Conservation (phyloP, 441 rosid species). For the Macaranga tanarius region DNA sequence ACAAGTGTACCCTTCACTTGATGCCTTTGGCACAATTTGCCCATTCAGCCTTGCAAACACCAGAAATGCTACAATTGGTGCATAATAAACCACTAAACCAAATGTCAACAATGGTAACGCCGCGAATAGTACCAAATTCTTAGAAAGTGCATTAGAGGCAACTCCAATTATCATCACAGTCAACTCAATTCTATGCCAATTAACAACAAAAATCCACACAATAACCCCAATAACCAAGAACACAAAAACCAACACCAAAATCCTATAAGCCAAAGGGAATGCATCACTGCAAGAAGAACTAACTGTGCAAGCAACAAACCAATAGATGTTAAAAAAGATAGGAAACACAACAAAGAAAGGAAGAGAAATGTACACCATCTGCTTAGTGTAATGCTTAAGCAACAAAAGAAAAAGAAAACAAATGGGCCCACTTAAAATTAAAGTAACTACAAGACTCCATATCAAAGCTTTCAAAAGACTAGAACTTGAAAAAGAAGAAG, state of each 20-base stretch:
- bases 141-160: slow-evolving; percentile 74
- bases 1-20: slow-evolving; percentile 52
- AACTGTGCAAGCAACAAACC: slow-evolving; percentile 86
- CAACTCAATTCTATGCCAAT: slow-evolving; percentile 77
- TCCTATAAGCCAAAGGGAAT: slow-evolving; percentile 65
- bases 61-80: slow-evolving; percentile 73
- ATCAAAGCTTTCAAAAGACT: slow-evolving; percentile 42
- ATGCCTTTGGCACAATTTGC: slow-evolving; percentile 53
- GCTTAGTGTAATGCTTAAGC: slow-evolving; percentile 77
- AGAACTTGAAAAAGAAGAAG: slow-evolving; percentile 36
- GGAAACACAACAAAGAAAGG: slow-evolving; percentile 74
- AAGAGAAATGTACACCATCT: slow-evolving; percentile 67
- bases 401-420: slow-evolving; percentile 56
- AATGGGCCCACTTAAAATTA: slow-evolving; percentile 65
- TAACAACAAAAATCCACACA: slow-evolving; percentile 71
- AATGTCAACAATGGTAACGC: slow-evolving; percentile 55
- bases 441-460: slow-evolving; percentile 68
- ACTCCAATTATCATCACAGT: slow-evolving; percentile 70
- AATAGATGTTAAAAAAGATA: slow-evolving; percentile 63
- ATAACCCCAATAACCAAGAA: slow-evolving; percentile 61
- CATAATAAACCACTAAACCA: slow-evolving; percentile 57
- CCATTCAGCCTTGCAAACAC: slow-evolving; percentile 76
- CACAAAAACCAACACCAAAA: slow-evolving; percentile 60
- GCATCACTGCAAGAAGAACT: slow-evolving; percentile 63
- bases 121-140: slow-evolving; percentile 61